These are phyloP conservation scores for Saturnispora hagleri DNA, from an alignment of 805 yeast species.

Conservation along the genomic window DNA sequence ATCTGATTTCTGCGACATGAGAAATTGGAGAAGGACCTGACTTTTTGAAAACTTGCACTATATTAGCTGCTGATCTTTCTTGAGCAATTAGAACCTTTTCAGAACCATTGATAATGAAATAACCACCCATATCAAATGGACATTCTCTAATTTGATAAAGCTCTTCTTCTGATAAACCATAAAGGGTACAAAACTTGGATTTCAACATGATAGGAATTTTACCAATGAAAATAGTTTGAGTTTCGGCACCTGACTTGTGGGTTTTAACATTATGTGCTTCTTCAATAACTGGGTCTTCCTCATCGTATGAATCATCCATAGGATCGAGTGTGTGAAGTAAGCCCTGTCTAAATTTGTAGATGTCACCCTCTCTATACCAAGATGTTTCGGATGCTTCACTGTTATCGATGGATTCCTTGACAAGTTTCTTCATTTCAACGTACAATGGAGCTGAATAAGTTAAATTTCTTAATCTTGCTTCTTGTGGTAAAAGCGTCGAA, in stretches of 20 bases:
- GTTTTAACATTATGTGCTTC: conserved; percentile 27
- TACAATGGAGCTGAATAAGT: conserved; percentile 95
- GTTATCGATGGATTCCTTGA: conserved; percentile 72
- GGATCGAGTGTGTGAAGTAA: conserved; percentile 22
- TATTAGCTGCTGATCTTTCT: conserved; percentile 96
- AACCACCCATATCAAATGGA: conserved; percentile 99
- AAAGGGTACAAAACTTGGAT: conserved; percentile 89
- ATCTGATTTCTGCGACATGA: conserved; percentile 92
- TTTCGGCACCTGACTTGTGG: conserved; percentile 28
- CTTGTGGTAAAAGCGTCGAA: conserved; percentile 97
- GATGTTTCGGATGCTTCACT: conserved; percentile 41
- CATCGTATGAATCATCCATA: conserved; percentile 39
- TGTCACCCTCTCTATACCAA: conserved; percentile 48
- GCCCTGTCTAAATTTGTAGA: conserved; percentile 32
- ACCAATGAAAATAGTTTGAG: conserved; percentile 63
- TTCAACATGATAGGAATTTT: conserved; percentile 97
- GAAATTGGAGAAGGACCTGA: conserved; percentile 96
- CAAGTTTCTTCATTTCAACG: conserved; percentile 90
- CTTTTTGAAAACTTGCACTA: conserved; percentile 96
- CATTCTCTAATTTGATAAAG: conserved; percentile 94
- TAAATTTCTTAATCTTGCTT: conserved; percentile 90
- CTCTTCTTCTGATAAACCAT: conserved; percentile 86
- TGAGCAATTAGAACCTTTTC: conserved; percentile 98
- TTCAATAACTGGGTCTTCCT: conserved; percentile 55
- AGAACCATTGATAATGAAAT: conserved; percentile 95